Evolutionary conservation across 2,329 filamentous ascomycete species (phyloP).

Genomic region (Fusarium sp.): DNA sequence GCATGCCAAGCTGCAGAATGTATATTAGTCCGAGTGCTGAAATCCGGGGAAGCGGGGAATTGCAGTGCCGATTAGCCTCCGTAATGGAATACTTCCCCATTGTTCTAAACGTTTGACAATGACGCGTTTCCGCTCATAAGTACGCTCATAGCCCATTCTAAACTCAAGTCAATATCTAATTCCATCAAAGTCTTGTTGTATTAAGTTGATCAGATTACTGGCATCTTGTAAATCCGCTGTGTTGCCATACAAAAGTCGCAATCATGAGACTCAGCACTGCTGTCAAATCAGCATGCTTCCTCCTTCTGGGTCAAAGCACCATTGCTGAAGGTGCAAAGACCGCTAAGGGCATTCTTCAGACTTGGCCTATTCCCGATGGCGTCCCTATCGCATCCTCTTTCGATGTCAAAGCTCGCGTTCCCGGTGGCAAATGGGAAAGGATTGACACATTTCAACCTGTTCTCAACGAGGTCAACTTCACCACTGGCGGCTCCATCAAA

Average conservation of each 20-base stretch:
- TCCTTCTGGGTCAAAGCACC: background rate
- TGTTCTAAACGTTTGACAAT: background rate
- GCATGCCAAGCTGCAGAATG: background rate
- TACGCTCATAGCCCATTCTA: background rate
- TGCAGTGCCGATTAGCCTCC: background rate
- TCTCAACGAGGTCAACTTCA: background rate
- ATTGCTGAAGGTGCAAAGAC: background rate
- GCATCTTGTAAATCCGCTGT: too few relatives aligned
- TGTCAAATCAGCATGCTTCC: background rate
- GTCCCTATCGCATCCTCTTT: background rate
- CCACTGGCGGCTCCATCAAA: background rate
- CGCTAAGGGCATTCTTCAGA: background rate
- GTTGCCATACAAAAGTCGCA: too few relatives aligned
- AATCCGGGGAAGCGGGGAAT: background rate
- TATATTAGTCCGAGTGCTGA: background rate
- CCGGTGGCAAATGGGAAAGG: background rate
- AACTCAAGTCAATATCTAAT: rapidly evolving
- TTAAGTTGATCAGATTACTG: too few relatives aligned
- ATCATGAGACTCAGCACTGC: background rate
- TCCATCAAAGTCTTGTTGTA: rapidly evolving
- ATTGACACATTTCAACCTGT: background rate
- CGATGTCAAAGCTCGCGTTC: background rate
- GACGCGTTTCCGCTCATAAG: background rate
- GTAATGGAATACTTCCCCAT: background rate
- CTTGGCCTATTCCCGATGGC: background rate